phyloP scores from a whole-genome alignment of 257 asterid species.

The Solanum virginianum region DNA sequence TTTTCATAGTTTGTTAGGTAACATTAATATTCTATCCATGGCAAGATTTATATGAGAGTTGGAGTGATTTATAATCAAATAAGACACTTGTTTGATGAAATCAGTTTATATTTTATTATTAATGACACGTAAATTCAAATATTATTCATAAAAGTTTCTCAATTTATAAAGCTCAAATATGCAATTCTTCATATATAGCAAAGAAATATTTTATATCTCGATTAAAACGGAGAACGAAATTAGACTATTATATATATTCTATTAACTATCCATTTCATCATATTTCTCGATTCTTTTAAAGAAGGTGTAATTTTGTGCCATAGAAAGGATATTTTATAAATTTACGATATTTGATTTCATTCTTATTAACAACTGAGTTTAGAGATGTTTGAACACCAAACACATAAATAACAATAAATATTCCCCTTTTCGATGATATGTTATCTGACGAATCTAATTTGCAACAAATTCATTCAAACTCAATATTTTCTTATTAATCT shows the following conservation, averaged over 20 bases:
- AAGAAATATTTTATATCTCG: too few species aligned
- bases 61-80: neutral
- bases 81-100: neutral
- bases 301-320: too few species aligned
- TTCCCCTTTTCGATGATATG: neutral
- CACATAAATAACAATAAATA: neutral
- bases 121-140: too few species aligned
- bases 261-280: too few species aligned
- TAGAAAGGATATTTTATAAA: too few species aligned
- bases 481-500: neutral
- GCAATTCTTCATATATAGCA: too few species aligned
- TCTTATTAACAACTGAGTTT: neutral
- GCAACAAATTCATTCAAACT: neutral
- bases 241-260: too few species aligned
- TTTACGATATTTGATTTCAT: neutral
- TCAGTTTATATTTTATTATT: neutral
- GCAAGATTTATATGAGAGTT: rapidly evolving
- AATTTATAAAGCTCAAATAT: too few species aligned
- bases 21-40: rapidly evolving
- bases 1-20: neutral
- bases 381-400: neutral
- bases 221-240: too few species aligned
- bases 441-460: neutral
- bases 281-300: too few species aligned
- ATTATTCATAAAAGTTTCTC: too few species aligned